Evolutionary conservation across 495 filamentous ascomycete species (phyloP).

Genomic region (Tuber brumale): DNA sequence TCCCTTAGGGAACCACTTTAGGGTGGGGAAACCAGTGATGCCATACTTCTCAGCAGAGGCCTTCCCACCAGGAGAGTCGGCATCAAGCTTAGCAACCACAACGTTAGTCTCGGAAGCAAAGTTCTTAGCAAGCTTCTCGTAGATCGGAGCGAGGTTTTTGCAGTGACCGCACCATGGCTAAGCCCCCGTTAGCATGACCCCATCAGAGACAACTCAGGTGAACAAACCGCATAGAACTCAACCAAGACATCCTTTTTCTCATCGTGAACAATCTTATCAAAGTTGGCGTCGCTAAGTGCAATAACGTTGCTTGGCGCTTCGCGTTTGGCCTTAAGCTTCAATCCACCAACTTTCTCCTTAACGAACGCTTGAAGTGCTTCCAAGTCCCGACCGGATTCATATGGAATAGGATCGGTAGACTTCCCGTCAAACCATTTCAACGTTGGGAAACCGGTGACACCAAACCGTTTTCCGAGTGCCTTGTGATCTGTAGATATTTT

Average conservation of each 20-base stretch:
- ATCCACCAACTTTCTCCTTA: constrained; percentile 71
- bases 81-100: constrained; percentile 88
- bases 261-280: constrained; percentile 61
- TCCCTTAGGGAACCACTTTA: constrained; percentile 95
- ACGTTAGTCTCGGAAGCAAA: constrained; percentile 70
- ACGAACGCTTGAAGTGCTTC: constrained; percentile 78
- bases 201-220: neutral
- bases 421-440: constrained; percentile 98
- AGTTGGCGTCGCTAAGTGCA: constrained; percentile 71
- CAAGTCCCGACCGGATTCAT: constrained; percentile 78
- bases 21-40: constrained; percentile 83
- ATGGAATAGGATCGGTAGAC: constrained; percentile 78
- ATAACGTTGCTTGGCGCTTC: constrained; percentile 65
- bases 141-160: constrained; percentile 85
- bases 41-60: constrained; percentile 67
- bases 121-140: constrained; percentile 79
- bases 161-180: constrained; percentile 62
- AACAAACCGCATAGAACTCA: constrained; percentile 56
- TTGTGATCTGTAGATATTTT: constrained; percentile 53
- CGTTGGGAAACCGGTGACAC: constrained; percentile 90
- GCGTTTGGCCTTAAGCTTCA: constrained; percentile 66
- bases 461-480: constrained; percentile 72
- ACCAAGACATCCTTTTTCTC: constrained; percentile 85
- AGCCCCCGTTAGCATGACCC: constrained; percentile 4
- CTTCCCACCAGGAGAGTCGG: constrained; percentile 55